Base-by-base conservation (phyloP, 2,329 filamentous ascomycete genomes). In the Ophiocordyceps camponoti-leonardi region DNA sequence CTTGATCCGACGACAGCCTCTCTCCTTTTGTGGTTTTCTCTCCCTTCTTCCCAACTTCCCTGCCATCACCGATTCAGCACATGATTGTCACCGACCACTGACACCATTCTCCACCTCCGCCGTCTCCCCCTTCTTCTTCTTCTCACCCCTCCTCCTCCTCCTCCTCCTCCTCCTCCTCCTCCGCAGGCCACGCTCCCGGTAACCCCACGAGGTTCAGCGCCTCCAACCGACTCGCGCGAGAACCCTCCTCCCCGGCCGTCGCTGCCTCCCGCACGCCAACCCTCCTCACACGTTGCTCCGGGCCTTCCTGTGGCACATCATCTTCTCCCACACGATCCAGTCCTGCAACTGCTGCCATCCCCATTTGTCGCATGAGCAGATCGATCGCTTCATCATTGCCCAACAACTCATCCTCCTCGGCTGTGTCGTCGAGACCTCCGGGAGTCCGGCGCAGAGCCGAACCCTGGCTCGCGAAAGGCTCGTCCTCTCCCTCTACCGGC, bases 401-500 rank as follows among this genome's bases (percentile, higher is more conserved):
- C 41, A 57, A 48, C n/a, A 56, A 48, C 11, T 56, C 54, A 20
- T 50, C 49, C 20, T 44, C 44, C 40, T 45, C 44, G 6, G 41
- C 44, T 11, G 50, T 50, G 28, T 11, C 26, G 26, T 5, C 10
- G 26, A 28, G 26, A 11, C 26, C 26, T 28, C 26, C 26, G 26
- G 26, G 26, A 4, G 10, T 28, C 69, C 69, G 75, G 0, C 69
- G 70, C 37, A 65, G 54, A 45, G 53, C 55, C 47, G 69, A 66
- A 26, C 60, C 60, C 11, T 62, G 53, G 48, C 63, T 58, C 0
- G 67, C 68, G 50, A 76, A 75, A 28, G 6, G 11, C 11, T 71
- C 58, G 49, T 78, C 77, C 10, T 71, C 63, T 16, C 64, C 62
- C 35, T 75, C 64, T 0, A 71, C 61, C 2, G 87, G 88, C 19